Base-by-base conservation (phyloP, 257 asterid genomes). In the Solanum paucissectum region DNA sequence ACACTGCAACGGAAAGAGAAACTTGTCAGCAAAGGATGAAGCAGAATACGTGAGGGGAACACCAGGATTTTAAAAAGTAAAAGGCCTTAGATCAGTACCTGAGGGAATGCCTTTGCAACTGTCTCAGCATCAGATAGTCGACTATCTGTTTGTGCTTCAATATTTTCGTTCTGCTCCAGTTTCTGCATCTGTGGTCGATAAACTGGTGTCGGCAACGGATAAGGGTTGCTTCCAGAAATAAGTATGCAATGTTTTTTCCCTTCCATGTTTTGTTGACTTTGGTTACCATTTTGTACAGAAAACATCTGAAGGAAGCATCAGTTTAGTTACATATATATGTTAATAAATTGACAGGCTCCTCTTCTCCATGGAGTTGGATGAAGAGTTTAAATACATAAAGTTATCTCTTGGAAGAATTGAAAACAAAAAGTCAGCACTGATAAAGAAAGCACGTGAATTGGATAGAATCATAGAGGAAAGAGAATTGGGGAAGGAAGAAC, bases 191-290 rank as follows among this genome's bases (percentile, higher is more conserved):
- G 95, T 27, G 96, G 96, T 71, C 94, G 92, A 90, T 93, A 95
- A 86, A 97, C 97, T 74, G 98, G 96, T 85, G 98, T 96, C 10
- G 98, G 98, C 86, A 95, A 90, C 83, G 98, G 96, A 90, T 94
- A 94, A 90, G 98, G 99, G 87, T 95, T 97, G 92, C 99, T 95
- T 36, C 97, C 98, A 91, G 98, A 98, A 85, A 97, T 89, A 88
- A 97, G 97, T 91, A 97, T 91, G 89, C 98, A 97, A 89, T 97
- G 99, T 87, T 92, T 95, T 86, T 93, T 96, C 76, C 94, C 94
- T 76, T 96, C 99, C 89, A 87, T 84, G 88, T 91, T 94, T 90
- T 91, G 92, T 87, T 87, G 98, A 84, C 88, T 90, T 92, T 93
- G 98, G 90, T 86, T 94, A 87, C 94, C 98, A 87, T 87, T 92